Conservation (phyloP, 1,284 basidiomycete genomes). For the Schizophyllum commune region DNA sequence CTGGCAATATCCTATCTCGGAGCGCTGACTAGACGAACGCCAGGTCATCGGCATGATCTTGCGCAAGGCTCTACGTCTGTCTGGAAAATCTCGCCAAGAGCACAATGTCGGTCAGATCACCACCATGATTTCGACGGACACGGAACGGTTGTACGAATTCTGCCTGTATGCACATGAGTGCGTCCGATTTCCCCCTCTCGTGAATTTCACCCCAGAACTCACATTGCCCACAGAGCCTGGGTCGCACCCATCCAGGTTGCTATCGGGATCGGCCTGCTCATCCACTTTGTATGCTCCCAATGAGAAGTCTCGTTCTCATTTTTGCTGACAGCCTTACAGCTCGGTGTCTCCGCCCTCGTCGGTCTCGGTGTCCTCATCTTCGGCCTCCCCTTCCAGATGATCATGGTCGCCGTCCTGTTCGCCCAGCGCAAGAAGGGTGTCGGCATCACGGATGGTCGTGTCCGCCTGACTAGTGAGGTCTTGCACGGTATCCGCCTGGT, state of each 20-base stretch:
- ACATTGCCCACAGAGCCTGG: conserved; percentile 35
- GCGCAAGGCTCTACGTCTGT: conserved; percentile 63
- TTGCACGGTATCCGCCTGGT: conserved; percentile 57
- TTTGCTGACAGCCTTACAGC: conserved; percentile 25
- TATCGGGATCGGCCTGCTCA: conserved; percentile 58
- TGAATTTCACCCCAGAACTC: background rate
- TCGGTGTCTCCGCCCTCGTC: conserved; percentile 64
- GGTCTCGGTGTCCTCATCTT: conserved; percentile 56
- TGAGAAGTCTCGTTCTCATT: background rate
- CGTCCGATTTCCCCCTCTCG: conserved; percentile 15
- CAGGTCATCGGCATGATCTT: conserved; percentile 59
- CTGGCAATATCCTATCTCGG: background rate
- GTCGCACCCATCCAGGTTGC: conserved; percentile 45
- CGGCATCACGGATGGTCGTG: conserved; percentile 64
- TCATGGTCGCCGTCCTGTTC: conserved; percentile 62
- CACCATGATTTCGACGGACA: conserved; percentile 63
- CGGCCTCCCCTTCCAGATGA: conserved; percentile 55
- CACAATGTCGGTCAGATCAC: conserved; percentile 63
- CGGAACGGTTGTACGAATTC: conserved; percentile 43
- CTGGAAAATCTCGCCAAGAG: conserved; percentile 51
- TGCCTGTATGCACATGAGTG: conserved; percentile 43
- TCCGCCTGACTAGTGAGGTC: conserved; percentile 59
- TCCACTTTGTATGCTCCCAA: conserved; percentile 38
- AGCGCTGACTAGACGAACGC: background rate
- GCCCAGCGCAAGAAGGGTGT: conserved; percentile 57